Conservation (phyloP, 1,284 basidiomycete genomes). For the Schizopora paradoxa region DNA sequence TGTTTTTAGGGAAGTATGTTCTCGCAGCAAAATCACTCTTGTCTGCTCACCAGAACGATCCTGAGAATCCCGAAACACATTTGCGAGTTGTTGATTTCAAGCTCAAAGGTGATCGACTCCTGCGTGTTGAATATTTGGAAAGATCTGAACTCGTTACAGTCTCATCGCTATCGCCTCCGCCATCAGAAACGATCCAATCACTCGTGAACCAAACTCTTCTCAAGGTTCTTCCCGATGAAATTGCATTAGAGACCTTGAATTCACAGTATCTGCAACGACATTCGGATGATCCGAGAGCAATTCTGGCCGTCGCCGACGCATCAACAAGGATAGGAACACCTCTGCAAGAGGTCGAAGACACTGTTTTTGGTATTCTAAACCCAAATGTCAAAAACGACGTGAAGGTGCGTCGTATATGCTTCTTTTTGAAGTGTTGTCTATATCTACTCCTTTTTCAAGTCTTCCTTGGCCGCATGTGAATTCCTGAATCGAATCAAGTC, state of each 20-base stretch:
- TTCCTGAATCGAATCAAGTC: conserved; percentile 50
- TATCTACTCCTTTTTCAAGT: conserved; percentile 29
- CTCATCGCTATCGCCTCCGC: conserved; percentile 35
- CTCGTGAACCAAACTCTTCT: conserved; percentile 42
- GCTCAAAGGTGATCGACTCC: conserved; percentile 44
- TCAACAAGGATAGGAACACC: conserved; percentile 42
- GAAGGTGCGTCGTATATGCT: conserved; percentile 37
- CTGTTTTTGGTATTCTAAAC: conserved; percentile 48
- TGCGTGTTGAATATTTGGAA: neutral
- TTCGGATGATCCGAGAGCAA: conserved; percentile 41
- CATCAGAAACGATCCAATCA: conserved; percentile 39
- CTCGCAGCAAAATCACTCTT: conserved; percentile 73
- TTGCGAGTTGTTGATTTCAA: conserved; percentile 65
- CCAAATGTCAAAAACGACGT: conserved; percentile 43
- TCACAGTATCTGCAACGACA: conserved; percentile 69
- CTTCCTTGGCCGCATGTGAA: conserved; percentile 39
- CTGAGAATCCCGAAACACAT: conserved; percentile 66
- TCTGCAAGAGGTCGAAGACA: conserved; percentile 52
- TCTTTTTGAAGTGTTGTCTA: neutral
- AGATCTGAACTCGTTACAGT: conserved; percentile 27
- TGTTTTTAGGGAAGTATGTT: conserved; percentile 64
- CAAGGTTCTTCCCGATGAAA: conserved; percentile 49
- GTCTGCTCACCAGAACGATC: conserved; percentile 50
- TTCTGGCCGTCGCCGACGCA: conserved; percentile 60
- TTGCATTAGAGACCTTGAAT: conserved; percentile 63